Evolutionary conservation across 345 rosid species (phyloP).

Genomic region (Geranium brycei): DNA sequence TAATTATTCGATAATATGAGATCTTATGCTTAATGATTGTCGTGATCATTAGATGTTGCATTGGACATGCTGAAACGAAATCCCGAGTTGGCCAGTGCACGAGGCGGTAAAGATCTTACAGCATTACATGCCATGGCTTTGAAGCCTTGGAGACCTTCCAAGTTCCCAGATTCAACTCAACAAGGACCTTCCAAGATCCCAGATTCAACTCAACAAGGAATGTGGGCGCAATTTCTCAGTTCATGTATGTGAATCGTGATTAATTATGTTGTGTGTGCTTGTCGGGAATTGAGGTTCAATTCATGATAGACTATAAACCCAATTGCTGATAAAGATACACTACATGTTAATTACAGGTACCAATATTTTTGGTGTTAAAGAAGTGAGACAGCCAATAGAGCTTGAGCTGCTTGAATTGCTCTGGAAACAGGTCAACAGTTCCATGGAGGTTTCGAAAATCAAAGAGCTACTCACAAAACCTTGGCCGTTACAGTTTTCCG

Average conservation of each 20-base stretch:
- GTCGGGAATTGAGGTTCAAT: too few relatives aligned
- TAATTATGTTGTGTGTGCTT: too few relatives aligned
- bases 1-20: too few relatives aligned
- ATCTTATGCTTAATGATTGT: not conserved
- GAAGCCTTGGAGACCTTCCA: constrained; percentile 1
- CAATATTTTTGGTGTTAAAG: not conserved
- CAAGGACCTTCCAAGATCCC: not conserved
- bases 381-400: not conserved
- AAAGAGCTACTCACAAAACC: not conserved
- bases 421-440: not conserved
- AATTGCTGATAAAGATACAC: not conserved
- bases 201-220: not conserved
- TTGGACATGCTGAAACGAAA: not conserved
- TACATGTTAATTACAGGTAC: not conserved
- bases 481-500: not conserved
- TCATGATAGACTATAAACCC: too few relatives aligned
- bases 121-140: constrained; percentile 14
- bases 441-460: not conserved
- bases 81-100: not conserved
- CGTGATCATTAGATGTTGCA: constrained; percentile 7
- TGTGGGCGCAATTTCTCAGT: too few relatives aligned
- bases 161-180: not conserved
- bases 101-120: not conserved
- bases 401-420: not conserved
- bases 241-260: too few relatives aligned